phyloP scores from a whole-genome alignment of 495 filamentous ascomycete genomes.

The Penicillium chermesinum region DNA sequence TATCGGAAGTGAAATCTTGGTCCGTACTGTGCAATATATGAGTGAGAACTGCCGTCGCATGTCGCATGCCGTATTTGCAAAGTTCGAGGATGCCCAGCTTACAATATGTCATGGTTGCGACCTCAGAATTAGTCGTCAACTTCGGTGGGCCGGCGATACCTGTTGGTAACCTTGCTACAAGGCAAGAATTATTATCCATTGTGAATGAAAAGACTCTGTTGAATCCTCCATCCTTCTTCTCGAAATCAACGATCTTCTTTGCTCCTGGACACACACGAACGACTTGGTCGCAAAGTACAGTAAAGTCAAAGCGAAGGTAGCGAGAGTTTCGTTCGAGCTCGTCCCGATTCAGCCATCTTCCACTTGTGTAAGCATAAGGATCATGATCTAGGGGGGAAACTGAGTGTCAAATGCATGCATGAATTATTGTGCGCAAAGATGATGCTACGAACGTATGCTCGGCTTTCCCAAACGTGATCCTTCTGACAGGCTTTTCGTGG shows the following conservation, averaged over 20 bases:
- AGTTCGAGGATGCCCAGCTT: constrained; percentile 4
- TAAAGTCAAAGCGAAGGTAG: constrained; percentile 36
- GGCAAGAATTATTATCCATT: constrained; percentile 25
- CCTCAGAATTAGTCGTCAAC: constrained; percentile 40
- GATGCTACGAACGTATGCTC: not conserved
- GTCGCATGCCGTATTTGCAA: not conserved
- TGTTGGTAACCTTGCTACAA: constrained; percentile 39
- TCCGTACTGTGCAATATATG: constrained; percentile 23
- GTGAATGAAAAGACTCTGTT: constrained; percentile 40
- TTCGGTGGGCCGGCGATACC: constrained; percentile 31
- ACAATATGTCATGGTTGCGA: constrained; percentile 44
- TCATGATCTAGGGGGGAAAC: constrained; percentile 19
- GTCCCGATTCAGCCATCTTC: constrained; percentile 41
- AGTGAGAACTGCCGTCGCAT: not conserved
- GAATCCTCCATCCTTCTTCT: constrained; percentile 41
- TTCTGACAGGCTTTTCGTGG: not conserved
- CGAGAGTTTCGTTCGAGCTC: constrained; percentile 33
- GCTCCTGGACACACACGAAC: constrained; percentile 26
- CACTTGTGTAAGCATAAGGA: constrained; percentile 34
- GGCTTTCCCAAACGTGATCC: not conserved
- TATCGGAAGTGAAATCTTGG: no score
- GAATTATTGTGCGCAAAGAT: not conserved
- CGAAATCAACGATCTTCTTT: constrained; percentile 18
- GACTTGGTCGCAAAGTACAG: constrained; percentile 28
- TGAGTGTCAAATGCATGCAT: not conserved